Evolutionary conservation across 257 asterid species (phyloP).

Genomic region (Leonotis leonurus): DNA sequence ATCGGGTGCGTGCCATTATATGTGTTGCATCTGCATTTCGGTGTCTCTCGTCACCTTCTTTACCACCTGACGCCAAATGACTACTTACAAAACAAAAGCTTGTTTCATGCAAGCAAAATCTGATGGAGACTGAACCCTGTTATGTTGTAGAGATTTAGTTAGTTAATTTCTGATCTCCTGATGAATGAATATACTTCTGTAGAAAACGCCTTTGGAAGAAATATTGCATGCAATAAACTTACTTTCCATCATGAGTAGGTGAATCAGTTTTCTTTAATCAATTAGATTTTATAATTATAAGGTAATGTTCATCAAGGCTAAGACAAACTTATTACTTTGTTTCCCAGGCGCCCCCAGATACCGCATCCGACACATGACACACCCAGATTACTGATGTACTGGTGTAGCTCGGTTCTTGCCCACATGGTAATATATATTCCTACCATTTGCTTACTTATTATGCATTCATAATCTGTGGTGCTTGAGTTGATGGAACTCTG

Average conservation of each 20-base stretch:
- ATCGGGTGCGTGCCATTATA: conserved; percentile 39
- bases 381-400: conserved; percentile 31
- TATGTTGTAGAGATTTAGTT: conserved; percentile 14
- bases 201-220: not conserved
- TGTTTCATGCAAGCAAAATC: conserved; percentile 48
- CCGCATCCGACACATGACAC: conserved; percentile 56
- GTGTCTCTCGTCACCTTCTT: conserved; percentile 44
- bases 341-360: conserved; percentile 48
- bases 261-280: not conserved
- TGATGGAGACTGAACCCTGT: conserved; percentile 62
- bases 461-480: conserved; percentile 35
- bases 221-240: not conserved
- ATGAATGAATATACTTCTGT: not conserved
- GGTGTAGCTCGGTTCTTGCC: conserved; percentile 35
- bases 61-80: conserved; percentile 57
- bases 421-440: conserved; percentile 51
- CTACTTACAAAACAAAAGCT: conserved; percentile 58
- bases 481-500: conserved; percentile 22
- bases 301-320: not conserved
- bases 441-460: conserved; percentile 54
- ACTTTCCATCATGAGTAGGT: not conserved
- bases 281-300: not conserved
- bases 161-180: conserved; percentile 12
- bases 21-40: conserved; percentile 46
- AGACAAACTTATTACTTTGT: conserved; percentile 36